Base-by-base conservation (phyloP, 148 eudicot species). In the Rhododendron molle region DNA sequence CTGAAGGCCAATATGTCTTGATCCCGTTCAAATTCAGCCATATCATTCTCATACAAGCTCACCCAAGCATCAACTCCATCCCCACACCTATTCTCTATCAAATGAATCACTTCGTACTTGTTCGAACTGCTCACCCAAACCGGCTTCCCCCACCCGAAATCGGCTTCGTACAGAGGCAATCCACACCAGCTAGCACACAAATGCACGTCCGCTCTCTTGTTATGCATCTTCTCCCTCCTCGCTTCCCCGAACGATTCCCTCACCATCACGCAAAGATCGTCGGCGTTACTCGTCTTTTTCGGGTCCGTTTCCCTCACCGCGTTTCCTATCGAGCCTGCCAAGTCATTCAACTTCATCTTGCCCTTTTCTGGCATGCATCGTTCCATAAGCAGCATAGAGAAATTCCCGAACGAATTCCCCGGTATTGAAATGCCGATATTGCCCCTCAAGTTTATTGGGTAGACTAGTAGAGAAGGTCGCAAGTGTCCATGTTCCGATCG, bases 101-200 rank as follows among this genome's bases (percentile, higher is more conserved):
- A 18, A 52, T 76, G 32, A 74, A 84, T 44, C 9, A 84, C 80
- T 36, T 84, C 85, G 8, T 50, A 49, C 47, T 40, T 34, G 20
- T 78, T 50, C n/a, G 67, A 47, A 38, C 56, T n/a, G 34, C 89
- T 85, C 44, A 69, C 87, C 91, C 91, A 89, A 40, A 6, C 28
- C 1, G 91, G 91, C 23, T 85, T 89, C 28, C 91, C 91, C 87
- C 87, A 87, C 49, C 91, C 87, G 71, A 89, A 89, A 82, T 89
- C 89, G 16, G 83, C 88, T 18, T 87, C 87, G 32, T 89, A 87
- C 21, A 81, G 1, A 5, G 87, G 80, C 81, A 87, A 56, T 11
- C 83, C 69, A 56, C 87, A 81, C 88, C 88, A 89, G 47, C 90
- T 89, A 16, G 85, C 73, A 38, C 60, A 81, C 56, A 77, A n/a